Percentiles rank a stretch among this genome's conserved stretches.
Conservation (phyloP, 129 eudicot species). For the Flaveria brownii region DNA sequence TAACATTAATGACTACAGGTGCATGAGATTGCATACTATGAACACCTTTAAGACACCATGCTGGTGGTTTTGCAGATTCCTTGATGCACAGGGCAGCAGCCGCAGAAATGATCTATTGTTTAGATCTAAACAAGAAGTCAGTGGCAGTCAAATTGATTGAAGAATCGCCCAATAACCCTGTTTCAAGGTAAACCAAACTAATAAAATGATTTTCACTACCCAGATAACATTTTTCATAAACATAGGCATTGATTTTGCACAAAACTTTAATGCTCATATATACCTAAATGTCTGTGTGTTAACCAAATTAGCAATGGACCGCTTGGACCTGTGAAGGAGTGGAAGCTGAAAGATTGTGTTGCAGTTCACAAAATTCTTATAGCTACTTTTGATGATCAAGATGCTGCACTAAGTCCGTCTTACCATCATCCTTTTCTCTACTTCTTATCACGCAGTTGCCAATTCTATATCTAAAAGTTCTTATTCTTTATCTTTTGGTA, state of each 20-base stretch:
- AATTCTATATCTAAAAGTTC: not conserved
- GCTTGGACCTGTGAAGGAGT: conserved; percentile 42
- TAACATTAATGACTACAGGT: not conserved
- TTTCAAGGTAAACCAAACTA: conserved; percentile 44
- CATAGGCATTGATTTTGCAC: not conserved
- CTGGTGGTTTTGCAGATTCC: conserved; percentile 59
- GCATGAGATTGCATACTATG: not conserved
- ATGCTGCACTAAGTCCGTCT: conserved; percentile 76
- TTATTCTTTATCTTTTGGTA: conserved; percentile 23
- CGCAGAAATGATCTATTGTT: conserved; percentile 74
- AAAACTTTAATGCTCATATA: not conserved
- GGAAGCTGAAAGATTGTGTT: conserved; percentile 80
- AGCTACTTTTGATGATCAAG: conserved; percentile 50
- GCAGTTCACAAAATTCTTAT: conserved; percentile 75
- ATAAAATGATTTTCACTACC: not conserved
- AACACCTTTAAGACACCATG: conserved; percentile 9
- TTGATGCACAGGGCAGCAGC: conserved; percentile 91
- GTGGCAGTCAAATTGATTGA: conserved; percentile 75
- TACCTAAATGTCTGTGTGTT: not conserved
- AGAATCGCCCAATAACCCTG: conserved; percentile 48
- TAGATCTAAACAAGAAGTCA: conserved; percentile 75
- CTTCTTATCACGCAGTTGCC: not conserved
- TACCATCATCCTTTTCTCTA: not conserved
- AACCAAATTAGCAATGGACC: conserved; percentile 54
- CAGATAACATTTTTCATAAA: not conserved